A percentile compares a stretch with the other conserved stretches of the same genome.
Conservation (phyloP, 768 basidiomycete species). For the Cantharellus anzutake region DNA sequence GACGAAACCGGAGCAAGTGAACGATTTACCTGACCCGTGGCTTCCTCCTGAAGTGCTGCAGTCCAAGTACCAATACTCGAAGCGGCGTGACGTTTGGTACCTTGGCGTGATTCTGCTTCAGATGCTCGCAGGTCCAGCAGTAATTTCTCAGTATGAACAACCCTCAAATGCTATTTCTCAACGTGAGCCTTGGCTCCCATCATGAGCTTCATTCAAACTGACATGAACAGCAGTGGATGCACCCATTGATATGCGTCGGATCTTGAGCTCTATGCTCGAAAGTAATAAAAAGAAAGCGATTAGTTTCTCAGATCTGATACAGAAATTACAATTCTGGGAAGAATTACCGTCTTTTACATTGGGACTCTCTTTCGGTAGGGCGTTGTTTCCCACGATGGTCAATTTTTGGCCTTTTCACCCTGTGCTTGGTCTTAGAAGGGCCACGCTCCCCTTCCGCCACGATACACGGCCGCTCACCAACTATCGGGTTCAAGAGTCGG, state of each 20-base stretch:
- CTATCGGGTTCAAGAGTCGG: background rate
- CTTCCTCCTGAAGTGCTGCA: constrained; percentile 53
- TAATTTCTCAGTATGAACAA: constrained; percentile 23
- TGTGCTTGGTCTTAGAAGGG: background rate
- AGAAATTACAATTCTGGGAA: background rate
- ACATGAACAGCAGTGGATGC: constrained; percentile 1
- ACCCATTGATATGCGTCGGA: background rate
- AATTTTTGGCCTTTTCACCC: too few relatives aligned
- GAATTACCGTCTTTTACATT: background rate
- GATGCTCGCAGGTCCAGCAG: constrained; percentile 67
- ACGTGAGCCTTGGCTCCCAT: background rate
- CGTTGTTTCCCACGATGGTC: too few relatives aligned
- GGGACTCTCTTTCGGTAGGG: too few relatives aligned
- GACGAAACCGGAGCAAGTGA: constrained; percentile 13
- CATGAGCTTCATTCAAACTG: background rate
- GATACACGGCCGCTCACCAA: background rate
- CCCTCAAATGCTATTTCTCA: background rate
- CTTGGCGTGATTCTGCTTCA: constrained; percentile 65
- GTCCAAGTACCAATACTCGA: constrained; percentile 59
- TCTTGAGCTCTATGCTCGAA: constrained; percentile 11
- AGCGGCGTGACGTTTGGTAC: constrained; percentile 63
- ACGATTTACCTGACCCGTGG: constrained; percentile 28
- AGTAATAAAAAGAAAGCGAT: background rate
- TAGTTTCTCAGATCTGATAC: constrained; percentile 5
- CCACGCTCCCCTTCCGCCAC: background rate